Evolutionary conservation across 148 eudicot genomes (phyloP), one percentile per base, ranked within the genome.

Genomic region (Rhododendron mucronatum): DNA sequence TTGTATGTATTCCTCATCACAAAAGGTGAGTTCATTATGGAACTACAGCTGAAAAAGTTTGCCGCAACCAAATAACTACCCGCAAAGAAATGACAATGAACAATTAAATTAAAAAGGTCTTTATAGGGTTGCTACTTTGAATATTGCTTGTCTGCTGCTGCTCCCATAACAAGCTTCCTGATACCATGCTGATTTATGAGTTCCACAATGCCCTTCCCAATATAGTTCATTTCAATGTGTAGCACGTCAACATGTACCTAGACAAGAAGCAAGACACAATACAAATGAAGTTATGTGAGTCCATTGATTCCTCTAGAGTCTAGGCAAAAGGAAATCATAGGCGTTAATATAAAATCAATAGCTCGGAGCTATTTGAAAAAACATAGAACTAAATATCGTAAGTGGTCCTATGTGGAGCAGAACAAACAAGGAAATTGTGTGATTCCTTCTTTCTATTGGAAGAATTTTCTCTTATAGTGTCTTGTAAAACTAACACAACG

Each of bases 121-220:
- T 71, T 30, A 71, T 50, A 53, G 0, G 15, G 45, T 61, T 45
- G 30, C n/a, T 87, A 95, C 99, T 90, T 94, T 35, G 95, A 92
- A 86, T 89, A 94, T 78, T 85, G 82, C 77, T 78, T 89, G 81
- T 94, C 95, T 2, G 92, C 91, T 12, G 99, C 98, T 39, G 95
- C 98, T 84, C 99, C 99, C 94, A 97, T 94, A 59, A 97, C 98
- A 86, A 97, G 96, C 88, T 85, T 91, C 86, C 90, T 89, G 83
- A 97, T 95, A 84, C 86, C 86, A 55, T 93, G 87, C 81, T 89
- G 88, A 48, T 90, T 79, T 87, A 95, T 87, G 76, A 94, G 90
- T 81, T 94, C 90, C 85, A 97, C 93, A 83, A 97, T 94, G 74
- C 98, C 99, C 89, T 91, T 92, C 92, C 91, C 93, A 78, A 95